These are phyloP conservation scores for Hippophae gyantsensis DNA, from an alignment of 306 rosid species.

Conservation along the genomic window DNA sequence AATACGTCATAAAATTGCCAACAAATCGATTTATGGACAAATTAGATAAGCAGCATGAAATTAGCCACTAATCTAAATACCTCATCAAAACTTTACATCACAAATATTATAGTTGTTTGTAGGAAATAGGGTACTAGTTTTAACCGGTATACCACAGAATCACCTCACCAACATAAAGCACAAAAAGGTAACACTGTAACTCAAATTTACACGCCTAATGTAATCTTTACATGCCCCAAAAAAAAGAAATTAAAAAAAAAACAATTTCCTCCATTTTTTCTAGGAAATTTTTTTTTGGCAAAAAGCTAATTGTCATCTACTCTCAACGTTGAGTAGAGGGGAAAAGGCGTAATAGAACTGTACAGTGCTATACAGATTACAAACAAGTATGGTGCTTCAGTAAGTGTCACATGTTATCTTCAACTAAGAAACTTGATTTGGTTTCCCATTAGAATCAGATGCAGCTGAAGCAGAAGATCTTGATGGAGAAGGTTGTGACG, in stretches of 20 bases:
- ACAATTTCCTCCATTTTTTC: slow-evolving; percentile 1
- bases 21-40: no score
- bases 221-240: no score
- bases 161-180: no score
- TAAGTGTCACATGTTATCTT: slow-evolving; percentile 12
- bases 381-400: slow-evolving; percentile 25
- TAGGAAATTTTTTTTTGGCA: slow-evolving; percentile 30
- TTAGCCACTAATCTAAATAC: no score
- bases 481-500: slow-evolving; percentile 45
- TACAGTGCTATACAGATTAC: slow-evolving; percentile 83
- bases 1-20: no score
- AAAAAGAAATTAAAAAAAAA: not conserved
- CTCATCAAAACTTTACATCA: no score
- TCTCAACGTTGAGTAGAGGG: not conserved
- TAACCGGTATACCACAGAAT: no score
- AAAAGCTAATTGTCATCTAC: slow-evolving; percentile 26
- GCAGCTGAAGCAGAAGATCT: slow-evolving; percentile 47
- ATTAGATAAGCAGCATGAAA: no score
- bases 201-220: no score
- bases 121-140: no score
- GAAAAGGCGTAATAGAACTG: slow-evolving; percentile 26
- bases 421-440: slow-evolving; percentile 35
- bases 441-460: slow-evolving; percentile 43
- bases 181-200: no score
- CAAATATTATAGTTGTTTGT: no score